Base-by-base conservation (phyloP, 2,329 filamentous ascomycete genomes). In the Aspergillus brasiliensis region DNA sequence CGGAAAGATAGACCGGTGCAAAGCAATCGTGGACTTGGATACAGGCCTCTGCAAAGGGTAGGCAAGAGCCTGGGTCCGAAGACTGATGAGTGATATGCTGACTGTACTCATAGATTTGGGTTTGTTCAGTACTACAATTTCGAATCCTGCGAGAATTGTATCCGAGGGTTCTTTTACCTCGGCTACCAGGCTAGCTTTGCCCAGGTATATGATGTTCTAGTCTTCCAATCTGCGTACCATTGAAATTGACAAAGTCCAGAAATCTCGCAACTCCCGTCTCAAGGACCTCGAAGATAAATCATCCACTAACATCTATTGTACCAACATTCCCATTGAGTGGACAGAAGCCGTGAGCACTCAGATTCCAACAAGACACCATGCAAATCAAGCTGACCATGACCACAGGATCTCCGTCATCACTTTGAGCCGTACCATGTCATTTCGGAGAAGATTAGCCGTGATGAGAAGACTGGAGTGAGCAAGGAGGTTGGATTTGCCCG, bases 121-220 rank as follows among this genome's bases (percentile, higher is more conserved):
- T 99, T 99, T 74, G 94, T 97, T 76, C 97, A 97, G 77, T 99
- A 96, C 76, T 90, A 86, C 75, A 90, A 91, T 68, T 90, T 91
- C 64, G 88, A 89, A 57, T 89, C 97, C 66, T 97, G 95, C 11
- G 93, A 98, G 80, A 90, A 92, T 72, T 98, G 95, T 76, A 99
- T 99, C 72, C 91, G 92, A 56, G 95, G 92, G 47, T 97, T 99
- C 75, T 94, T 95, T 74, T 90, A 91, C 71, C 87, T 96, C 66
- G 94, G 94, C 56, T 99, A 98, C 73, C 95, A 99, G 81, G 94
- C 97, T 69, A 96, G 94, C 73, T 98, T 98, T 80, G 95, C 96
- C 68, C 87, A 93, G 72, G 92, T 96, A 80, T 38, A 44, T 47
- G 8, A 38, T 23, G 15, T n/a, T 10, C 19, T 8, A 2, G 5